A percentile compares a stretch with the other conserved stretches of the same genome.
phyloP scores from a whole-genome alignment of 2,329 filamentous ascomycete genomes.

The Cladorrhinum sp. region DNA sequence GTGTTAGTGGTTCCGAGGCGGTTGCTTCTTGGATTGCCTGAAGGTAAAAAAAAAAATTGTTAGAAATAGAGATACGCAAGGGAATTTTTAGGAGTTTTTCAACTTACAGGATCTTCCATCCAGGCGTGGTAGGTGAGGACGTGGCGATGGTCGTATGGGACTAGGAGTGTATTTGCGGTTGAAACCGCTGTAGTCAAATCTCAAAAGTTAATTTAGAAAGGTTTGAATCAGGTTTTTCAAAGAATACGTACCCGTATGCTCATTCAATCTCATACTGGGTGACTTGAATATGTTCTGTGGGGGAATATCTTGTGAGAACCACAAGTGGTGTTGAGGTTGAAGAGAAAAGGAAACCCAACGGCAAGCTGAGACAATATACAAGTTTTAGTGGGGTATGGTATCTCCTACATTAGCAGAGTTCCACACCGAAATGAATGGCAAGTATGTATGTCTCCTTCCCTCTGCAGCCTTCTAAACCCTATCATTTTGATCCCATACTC shows the following conservation, averaged over 20 bases:
- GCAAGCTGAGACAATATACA: not conserved
- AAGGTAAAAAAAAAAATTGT: not conserved
- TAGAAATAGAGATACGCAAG: not conserved
- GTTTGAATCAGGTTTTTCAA: not conserved
- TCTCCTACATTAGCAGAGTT: not conserved
- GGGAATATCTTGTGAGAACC: too few species aligned
- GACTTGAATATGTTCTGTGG: not conserved
- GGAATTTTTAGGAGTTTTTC: not conserved
- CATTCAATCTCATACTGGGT: constrained; percentile 25
- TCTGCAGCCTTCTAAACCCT: not conserved
- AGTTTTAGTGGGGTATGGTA: constrained; percentile 14
- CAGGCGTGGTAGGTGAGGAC: constrained; percentile 81
- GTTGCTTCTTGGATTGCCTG: constrained; percentile 78
- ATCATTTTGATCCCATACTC: not conserved
- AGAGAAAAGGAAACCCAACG: not conserved
- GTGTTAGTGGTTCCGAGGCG: constrained; percentile 77
- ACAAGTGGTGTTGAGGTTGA: not conserved
- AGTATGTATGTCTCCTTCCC: not conserved
- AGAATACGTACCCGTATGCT: constrained; percentile 19
- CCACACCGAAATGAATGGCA: not conserved
- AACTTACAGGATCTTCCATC: constrained; percentile 76
- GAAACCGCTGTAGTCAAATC: constrained; percentile 55
- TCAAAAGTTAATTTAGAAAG: not conserved
- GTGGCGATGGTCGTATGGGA: constrained; percentile 80
- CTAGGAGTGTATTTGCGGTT: constrained; percentile 66